A percentile compares a stretch with the other conserved stretches of the same genome.
phyloP scores from a whole-genome alignment of 306 rosid genomes.

The Begonia peltatifolia region DNA sequence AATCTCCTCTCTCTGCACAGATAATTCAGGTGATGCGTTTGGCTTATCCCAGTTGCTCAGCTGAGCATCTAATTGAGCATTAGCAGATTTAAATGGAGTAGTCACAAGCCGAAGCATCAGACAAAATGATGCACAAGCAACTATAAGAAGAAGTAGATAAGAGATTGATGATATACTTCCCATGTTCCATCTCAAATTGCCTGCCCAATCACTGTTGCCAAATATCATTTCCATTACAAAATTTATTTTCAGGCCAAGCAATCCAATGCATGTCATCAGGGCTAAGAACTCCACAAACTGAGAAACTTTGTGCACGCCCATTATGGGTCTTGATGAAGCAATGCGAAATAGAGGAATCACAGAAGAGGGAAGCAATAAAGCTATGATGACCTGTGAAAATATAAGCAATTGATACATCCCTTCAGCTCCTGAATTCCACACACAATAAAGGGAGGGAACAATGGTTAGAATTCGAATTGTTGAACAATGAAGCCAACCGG shows the following conservation, averaged over 20 bases:
- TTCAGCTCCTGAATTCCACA: constrained; percentile 86
- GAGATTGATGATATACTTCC: constrained; percentile 47
- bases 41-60: constrained; percentile 34
- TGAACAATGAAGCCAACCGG: constrained; percentile 92
- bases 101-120: constrained; percentile 76
- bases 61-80: constrained; percentile 35
- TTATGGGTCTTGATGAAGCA: constrained; percentile 68
- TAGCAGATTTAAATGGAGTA: constrained; percentile 74
- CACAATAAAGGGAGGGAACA: constrained; percentile 80
- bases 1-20: constrained; percentile 15
- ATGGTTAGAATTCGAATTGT: constrained; percentile 75
- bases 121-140: constrained; percentile 46
- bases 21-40: constrained; percentile 17
- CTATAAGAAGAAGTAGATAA: constrained; percentile 32
- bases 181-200: constrained; percentile 52
- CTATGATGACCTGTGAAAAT: constrained; percentile 71
- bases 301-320: constrained; percentile 71
- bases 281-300: constrained; percentile 60
- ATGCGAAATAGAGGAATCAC: constrained; percentile 84
- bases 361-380: constrained; percentile 78
- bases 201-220: constrained; percentile 84
- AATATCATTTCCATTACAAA: constrained; percentile 79
- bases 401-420: constrained; percentile 83
- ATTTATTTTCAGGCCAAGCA: constrained; percentile 64
- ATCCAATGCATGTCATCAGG: constrained; percentile 48